Base-by-base conservation (phyloP, 495 filamentous ascomycete species). In the Amphirosellinia nigrospora region DNA sequence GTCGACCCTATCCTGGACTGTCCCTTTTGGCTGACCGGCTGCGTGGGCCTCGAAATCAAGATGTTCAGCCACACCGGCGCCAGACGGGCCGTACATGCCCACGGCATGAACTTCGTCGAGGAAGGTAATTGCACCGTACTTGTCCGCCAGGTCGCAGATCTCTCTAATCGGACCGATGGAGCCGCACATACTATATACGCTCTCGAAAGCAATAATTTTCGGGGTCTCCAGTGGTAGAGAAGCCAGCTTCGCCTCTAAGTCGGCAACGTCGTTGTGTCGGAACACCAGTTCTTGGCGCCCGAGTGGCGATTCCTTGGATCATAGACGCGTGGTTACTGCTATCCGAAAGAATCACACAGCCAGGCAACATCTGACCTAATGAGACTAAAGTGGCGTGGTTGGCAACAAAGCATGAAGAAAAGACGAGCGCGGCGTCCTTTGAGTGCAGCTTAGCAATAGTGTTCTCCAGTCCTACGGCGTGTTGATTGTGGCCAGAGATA, bases 101-200 rank as follows among this genome's bases (percentile, higher is more conserved):
- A 48, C 45, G 6, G 45, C 45, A 23, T 48, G 45, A 19, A 48
- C 45, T 9, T 48, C 45, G 6, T 48, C 45, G 0, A 48, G n/a
- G 8, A 48, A 48, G 19, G 45, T 48, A 48, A 48, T 48, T 48
- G 45, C 45, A 21, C 45, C 45, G 11, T 48, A 48, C 45, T 48
- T 48, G 0, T 48, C 45, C 23, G 45, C 45, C n/a, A 48, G 45
- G 45, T 48, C 45, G 45, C 45, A 48, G n/a, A 48, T 48, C 45
- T 48, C 45, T 48, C 45, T 48, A 10, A 48, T 48, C 7, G 45
- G 45, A 23, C 45, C 45, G 11, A 48, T 48, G 23, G 45, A 48
- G 45, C 45, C 45, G n/a, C 45, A 48, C 45, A 48, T 48, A 48
- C 45, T 48, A 48, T 48, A 48, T 48, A 48, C 45, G 45, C 45